Evolutionary conservation across 176 grass and related monocot species (phyloP), one percentile per base, ranked within the genome.

Genomic region (Stipa capillata): DNA sequence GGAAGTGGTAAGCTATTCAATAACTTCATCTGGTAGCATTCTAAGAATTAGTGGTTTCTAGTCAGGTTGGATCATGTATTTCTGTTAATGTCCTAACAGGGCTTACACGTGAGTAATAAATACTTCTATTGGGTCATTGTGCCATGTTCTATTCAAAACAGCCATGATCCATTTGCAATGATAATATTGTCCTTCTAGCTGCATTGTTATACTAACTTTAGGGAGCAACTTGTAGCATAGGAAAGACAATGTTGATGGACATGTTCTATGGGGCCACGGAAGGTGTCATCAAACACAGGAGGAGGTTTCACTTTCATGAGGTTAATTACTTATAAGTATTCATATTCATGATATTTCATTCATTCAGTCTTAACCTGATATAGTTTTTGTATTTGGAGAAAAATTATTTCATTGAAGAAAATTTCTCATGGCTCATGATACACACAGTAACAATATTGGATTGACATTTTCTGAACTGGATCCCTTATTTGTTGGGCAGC

Each of bases 191-290:
- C 3, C 0, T 50, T 13, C 17, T 77, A 48, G 29, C 36, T 59
- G 37, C 69, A 44, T 60, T 14, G 2, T 69, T 53, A 28, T 64
- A n/a, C 25, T 82, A 65, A 75, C 63, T 41, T 75, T 51, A 68
- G 64, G 24, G 37, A 32, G 48, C 56, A 69, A 44, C 27, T 39
- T 87, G 7, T 68, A 29, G 40, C 55, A 48, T 51, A 98, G 90
- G 95, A 2, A 98, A 98, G 87, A 98, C 95, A 68, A 98, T 98
- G 95, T 47, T 98, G 73, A 98, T 98, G 92, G 95, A 94, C 81
- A 94, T 98, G 92, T 92, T 98, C 78, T 98, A 94, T 65, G 81
- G 87, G 73, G 85, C 95, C 36, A 98, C 87, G 21, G 72, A 92
- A 91, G 89, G 87, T 87, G 83, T 94, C 43, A 83, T 98, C 85